phyloP scores from a whole-genome alignment of 1,284 basidiomycete species.

The Ceratobasidium sp. region DNA sequence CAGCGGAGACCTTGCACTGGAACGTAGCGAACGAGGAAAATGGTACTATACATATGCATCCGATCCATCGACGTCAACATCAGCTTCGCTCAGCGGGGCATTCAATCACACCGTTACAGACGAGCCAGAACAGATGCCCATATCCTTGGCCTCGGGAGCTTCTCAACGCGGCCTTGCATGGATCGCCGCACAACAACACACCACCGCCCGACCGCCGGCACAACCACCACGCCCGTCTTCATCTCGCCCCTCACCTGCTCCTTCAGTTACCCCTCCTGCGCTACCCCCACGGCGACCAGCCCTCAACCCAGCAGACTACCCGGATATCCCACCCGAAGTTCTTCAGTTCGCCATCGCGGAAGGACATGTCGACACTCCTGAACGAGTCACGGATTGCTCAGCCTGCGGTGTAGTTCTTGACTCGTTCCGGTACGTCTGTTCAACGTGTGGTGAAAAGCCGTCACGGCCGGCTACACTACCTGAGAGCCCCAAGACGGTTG shows the following conservation, averaged over 20 bases:
- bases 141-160: constrained; percentile 59
- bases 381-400: constrained; percentile 78
- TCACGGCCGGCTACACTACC: constrained; percentile 25
- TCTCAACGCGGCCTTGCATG: constrained; percentile 57
- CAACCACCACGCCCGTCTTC: constrained; percentile 44
- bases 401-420: constrained; percentile 76
- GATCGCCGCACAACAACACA: constrained; percentile 46
- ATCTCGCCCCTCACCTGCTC: constrained; percentile 40
- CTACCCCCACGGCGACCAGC: constrained; percentile 46
- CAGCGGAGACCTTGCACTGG: constrained; percentile 65
- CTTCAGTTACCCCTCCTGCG: constrained; percentile 47
- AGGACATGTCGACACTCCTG: constrained; percentile 58
- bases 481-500: constrained; percentile 47
- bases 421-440: constrained; percentile 83
- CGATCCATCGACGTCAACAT: constrained; percentile 45
- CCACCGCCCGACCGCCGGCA: constrained; percentile 18
- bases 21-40: constrained; percentile 69
- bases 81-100: constrained; percentile 38
- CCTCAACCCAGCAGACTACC: constrained; percentile 45
- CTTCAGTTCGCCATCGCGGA: constrained; percentile 58
- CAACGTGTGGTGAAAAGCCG: constrained; percentile 78
- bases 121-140: constrained; percentile 53
- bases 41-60: constrained; percentile 76
- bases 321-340: constrained; percentile 61
- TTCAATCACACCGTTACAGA: constrained; percentile 27